Evolutionary conservation across 306 rosid genomes (phyloP).

Genomic region (Sicyos baderoa): DNA sequence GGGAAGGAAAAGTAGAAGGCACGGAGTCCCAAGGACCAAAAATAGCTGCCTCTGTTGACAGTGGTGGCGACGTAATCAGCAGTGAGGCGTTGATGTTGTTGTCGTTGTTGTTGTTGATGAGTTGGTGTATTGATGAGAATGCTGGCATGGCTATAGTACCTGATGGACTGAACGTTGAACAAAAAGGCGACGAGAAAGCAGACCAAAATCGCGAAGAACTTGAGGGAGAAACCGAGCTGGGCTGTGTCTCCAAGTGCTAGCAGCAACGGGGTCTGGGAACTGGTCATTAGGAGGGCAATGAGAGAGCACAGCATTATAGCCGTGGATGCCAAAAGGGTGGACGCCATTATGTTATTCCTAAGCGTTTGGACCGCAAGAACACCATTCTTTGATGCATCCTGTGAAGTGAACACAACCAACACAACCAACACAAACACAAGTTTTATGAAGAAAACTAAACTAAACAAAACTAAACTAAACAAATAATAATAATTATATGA

Average conservation of each 20-base stretch:
- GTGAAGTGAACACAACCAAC: too few relatives aligned
- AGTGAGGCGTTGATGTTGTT: slow-evolving; percentile 25
- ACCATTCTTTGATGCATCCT: slow-evolving; percentile 47
- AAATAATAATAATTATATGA: too few relatives aligned
- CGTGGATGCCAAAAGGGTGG: slow-evolving; percentile 78
- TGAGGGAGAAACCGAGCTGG: slow-evolving; percentile 36
- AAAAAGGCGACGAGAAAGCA: slow-evolving; percentile 67
- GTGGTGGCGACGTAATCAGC: slow-evolving; percentile 53
- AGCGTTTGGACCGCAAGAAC: slow-evolving; percentile 79
- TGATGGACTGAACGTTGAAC: slow-evolving; percentile 72
- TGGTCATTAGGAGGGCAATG: slow-evolving; percentile 60
- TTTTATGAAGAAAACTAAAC: too few relatives aligned
- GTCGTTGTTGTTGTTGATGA: slow-evolving; percentile 17
- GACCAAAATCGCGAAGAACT: slow-evolving; percentile 59
- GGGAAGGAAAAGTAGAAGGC: slow-evolving; percentile 87
- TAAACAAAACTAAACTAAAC: too few relatives aligned
- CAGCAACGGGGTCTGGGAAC: not conserved
- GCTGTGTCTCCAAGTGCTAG: slow-evolving; percentile 39
- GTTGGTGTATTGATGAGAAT: slow-evolving; percentile 68
- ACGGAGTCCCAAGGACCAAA: slow-evolving; percentile 75
- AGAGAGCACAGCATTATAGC: slow-evolving; percentile 77
- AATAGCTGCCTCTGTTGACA: slow-evolving; percentile 66
- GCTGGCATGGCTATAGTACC: slow-evolving; percentile 77
- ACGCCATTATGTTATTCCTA: slow-evolving; percentile 87
- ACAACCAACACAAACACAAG: not conserved